A percentile compares a stretch with the other conserved stretches of the same genome.
Evolutionary conservation across 805 yeast species (phyloP).

Genomic region (Schizosaccharomyces japonicus): DNA sequence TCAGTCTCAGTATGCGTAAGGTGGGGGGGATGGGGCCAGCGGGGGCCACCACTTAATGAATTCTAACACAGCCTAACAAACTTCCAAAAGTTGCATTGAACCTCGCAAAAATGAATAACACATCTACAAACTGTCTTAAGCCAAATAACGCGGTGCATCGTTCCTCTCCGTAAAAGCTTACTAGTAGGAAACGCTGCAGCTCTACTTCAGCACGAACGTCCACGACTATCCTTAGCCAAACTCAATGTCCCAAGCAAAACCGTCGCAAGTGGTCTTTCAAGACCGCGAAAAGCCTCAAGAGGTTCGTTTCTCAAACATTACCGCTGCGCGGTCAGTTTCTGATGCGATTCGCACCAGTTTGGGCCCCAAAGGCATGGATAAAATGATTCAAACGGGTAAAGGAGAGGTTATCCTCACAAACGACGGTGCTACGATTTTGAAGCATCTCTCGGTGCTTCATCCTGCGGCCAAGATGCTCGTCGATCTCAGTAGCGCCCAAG

Average conservation of each 20-base stretch:
- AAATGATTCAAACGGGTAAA: conserved; percentile 82
- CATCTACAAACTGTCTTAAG: no score
- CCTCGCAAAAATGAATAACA: no score
- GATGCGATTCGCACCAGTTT: conserved; percentile 86
- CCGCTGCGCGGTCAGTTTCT: conserved; percentile 61
- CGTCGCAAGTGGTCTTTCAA: conserved; percentile 42
- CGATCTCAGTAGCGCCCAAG: conserved; percentile 86
- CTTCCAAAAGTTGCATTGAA: no score
- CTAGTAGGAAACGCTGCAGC: no score
- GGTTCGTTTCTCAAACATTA: conserved; percentile 66
- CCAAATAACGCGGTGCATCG: no score
- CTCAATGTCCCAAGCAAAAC: background rate
- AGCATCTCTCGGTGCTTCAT: conserved; percentile 94
- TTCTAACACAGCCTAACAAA: no score
- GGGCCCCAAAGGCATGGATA: conserved; percentile 99
- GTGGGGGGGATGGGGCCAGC: no score
- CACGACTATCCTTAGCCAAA: background rate
- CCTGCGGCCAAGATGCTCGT: conserved; percentile 95
- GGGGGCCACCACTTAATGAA: no score
- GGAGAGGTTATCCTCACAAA: conserved; percentile 89
- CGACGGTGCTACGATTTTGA: conserved; percentile 91
- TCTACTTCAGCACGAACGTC: no score
- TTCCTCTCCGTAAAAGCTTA: no score
- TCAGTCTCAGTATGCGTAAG: no score
- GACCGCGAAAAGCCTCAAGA: conserved; percentile 90